These are phyloP conservation scores for Cyberlindnera veronae DNA, from an alignment of 805 yeast species.

Conservation along the genomic window DNA sequence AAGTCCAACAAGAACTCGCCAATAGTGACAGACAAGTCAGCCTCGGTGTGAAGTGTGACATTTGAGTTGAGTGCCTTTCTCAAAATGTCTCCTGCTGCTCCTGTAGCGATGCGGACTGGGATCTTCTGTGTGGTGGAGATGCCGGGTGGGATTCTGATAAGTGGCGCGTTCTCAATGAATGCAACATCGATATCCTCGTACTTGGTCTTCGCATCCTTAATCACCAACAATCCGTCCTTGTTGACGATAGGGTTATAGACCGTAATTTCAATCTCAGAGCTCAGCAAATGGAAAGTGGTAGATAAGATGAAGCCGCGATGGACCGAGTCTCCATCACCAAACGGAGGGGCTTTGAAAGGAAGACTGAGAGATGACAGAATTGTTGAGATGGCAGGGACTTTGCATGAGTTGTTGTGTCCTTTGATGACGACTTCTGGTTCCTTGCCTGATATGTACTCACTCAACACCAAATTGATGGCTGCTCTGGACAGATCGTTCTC, in stretches of 20 bases:
- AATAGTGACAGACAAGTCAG: conserved; percentile 38
- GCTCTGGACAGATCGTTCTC: conserved; percentile 17
- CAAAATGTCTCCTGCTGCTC: conserved; percentile 47
- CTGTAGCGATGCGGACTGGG: conserved; percentile 42
- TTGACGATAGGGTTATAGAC: conserved; percentile 53
- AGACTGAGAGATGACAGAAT: conserved; percentile 27
- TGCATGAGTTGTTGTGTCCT: conserved; percentile 28
- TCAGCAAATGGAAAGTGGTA: conserved; percentile 51
- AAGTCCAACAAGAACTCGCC: conserved; percentile 40
- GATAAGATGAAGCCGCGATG: conserved; percentile 41
- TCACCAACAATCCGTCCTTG: conserved; percentile 38
- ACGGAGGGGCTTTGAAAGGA: conserved; percentile 29
- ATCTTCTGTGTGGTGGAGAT: conserved; percentile 45
- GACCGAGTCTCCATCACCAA: conserved; percentile 16
- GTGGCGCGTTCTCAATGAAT: conserved; percentile 37
- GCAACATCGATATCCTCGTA: conserved; percentile 47
- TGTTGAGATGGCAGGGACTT: conserved; percentile 25
- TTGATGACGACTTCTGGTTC: conserved; percentile 29
- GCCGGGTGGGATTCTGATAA: conserved; percentile 50
- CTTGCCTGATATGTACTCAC: conserved; percentile 38
- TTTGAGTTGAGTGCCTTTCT: conserved; percentile 49
- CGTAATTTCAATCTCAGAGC: conserved; percentile 51
- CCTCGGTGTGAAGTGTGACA: conserved; percentile 43
- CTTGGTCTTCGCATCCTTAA: conserved; percentile 46
- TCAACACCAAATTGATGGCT: conserved; percentile 33